Percentiles rank a stretch among this genome's conserved stretches.
These are phyloP conservation scores for Trichophaea hybrida DNA, from an alignment of 2,329 filamentous ascomycete species.

Conservation along the genomic window DNA sequence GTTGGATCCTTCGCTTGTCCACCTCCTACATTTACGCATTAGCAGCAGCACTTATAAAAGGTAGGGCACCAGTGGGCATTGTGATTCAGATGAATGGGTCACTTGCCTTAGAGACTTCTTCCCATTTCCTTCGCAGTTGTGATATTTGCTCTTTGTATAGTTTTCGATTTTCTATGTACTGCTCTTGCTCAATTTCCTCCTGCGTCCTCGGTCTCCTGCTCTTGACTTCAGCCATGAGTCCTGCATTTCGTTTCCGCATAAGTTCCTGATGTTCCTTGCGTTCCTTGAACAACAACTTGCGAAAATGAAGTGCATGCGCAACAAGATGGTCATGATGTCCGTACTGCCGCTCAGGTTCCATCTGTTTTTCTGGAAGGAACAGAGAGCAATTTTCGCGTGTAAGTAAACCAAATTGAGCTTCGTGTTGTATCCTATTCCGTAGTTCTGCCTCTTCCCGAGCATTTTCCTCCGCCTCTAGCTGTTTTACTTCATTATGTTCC, in stretches of 20 bases:
- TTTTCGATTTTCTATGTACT: slow-evolving; percentile 48
- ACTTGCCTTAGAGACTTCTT: slow-evolving; percentile 44
- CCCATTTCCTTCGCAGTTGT: slow-evolving; percentile 48
- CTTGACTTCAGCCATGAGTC: slow-evolving; percentile 48
- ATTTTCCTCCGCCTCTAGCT: slow-evolving; percentile 23
- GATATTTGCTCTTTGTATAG: slow-evolving; percentile 56
- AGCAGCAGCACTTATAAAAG: neutral
- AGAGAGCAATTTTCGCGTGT: slow-evolving; percentile 57
- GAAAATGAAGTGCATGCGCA: slow-evolving; percentile 65
- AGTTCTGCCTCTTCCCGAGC: slow-evolving; percentile 43
- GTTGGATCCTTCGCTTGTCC: slow-evolving; percentile 39
- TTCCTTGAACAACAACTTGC: slow-evolving; percentile 64
- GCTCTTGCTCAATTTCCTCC: slow-evolving; percentile 71
- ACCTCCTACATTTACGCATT: slow-evolving; percentile 29
- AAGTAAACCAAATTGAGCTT: slow-evolving; percentile 58
- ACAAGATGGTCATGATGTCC: slow-evolving; percentile 76
- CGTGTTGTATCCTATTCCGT: slow-evolving; percentile 56
- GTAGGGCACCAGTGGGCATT: neutral
- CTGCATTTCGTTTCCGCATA: slow-evolving; percentile 43
- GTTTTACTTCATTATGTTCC: slow-evolving; percentile 5
- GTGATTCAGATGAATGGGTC: slow-evolving; percentile 20
- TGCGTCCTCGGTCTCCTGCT: slow-evolving; percentile 59
- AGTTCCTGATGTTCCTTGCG: slow-evolving; percentile 59
- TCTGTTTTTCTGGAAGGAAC: slow-evolving; percentile 55
- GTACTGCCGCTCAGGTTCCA: slow-evolving; percentile 66